These are phyloP conservation scores for Colletotrichum sublineola DNA, from an alignment of 2,329 filamentous ascomycete genomes.

Conservation along the genomic window DNA sequence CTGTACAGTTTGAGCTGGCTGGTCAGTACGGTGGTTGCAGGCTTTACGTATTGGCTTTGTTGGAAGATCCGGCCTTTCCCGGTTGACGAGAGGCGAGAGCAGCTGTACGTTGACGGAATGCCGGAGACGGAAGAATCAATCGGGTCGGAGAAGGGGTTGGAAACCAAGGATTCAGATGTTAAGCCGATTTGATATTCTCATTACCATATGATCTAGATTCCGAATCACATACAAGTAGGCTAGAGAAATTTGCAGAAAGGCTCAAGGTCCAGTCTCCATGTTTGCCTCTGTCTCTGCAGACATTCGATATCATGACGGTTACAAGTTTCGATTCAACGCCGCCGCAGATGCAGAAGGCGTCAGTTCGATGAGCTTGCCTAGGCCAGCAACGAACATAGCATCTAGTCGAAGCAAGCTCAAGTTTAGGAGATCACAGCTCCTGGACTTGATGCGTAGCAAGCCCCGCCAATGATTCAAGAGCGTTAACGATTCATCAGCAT, in stretches of 20 bases:
- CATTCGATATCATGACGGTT: not conserved
- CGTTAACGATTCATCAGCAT: conserved; percentile 17
- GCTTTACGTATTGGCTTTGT: conserved; percentile 36
- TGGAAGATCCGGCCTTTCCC: conserved; percentile 28
- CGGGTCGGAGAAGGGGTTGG: conserved; percentile 1
- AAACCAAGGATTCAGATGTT: not conserved
- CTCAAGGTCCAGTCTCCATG: not conserved
- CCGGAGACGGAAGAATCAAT: conserved; percentile 2
- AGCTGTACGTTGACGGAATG: conserved; percentile 14
- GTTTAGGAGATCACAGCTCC: conserved; percentile 32
- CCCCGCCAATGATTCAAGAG: conserved; percentile 28
- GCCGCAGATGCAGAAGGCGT: conserved; percentile 24
- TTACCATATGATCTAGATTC: not conserved
- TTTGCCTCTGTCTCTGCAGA: not conserved
- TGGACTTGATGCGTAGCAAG: conserved; percentile 34
- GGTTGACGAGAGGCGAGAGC: conserved; percentile 5
- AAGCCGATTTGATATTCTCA: not conserved
- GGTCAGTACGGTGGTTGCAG: conserved; percentile 40
- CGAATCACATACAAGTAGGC: not conserved
- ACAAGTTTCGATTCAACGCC: conserved; percentile 5
- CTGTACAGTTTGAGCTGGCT: conserved; percentile 47
- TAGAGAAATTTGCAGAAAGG: too few relatives aligned
- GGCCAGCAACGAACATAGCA: conserved; percentile 33
- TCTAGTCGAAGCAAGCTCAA: conserved; percentile 21
- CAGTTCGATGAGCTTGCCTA: conserved; percentile 27